phyloP scores from a whole-genome alignment of 106 monocot genomes.

The Cymbidium sinense region DNA sequence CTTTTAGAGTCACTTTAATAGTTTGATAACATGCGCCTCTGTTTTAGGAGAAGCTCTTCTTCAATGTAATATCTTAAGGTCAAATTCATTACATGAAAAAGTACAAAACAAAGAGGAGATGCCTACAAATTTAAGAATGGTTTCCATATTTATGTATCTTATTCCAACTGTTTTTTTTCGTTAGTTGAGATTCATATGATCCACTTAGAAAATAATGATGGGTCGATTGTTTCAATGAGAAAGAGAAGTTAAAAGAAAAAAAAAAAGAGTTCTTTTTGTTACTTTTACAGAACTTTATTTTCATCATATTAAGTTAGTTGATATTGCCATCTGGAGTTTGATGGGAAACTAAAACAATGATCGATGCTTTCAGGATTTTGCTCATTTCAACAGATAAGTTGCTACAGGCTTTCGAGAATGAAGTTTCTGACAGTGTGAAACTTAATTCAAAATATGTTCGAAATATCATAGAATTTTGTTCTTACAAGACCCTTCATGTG shows the following conservation, averaged over 20 bases:
- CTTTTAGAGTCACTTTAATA: background rate
- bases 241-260: no score
- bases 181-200: background rate
- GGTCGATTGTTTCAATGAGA: no score
- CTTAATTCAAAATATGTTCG: constrained; percentile 49
- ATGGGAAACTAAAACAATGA: background rate
- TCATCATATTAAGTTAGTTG: background rate
- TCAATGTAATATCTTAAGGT: background rate
- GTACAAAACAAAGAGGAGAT: background rate
- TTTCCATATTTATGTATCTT: background rate
- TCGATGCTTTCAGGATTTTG: constrained; percentile 52
- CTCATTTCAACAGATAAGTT: constrained; percentile 40
- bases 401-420: constrained; percentile 45
- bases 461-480: constrained; percentile 69
- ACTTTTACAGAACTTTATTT: background rate
- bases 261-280: background rate
- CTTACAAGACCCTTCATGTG: constrained; percentile 54
- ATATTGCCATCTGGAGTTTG: background rate
- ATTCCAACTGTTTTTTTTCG: no score
- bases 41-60: background rate
- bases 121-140: background rate
- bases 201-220: background rate
- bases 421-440: constrained; percentile 37
- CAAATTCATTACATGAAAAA: constrained; percentile 2
- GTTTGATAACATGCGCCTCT: background rate